Conservation (phyloP, 352 stramenopile genomes). For the Plasmopara halstedii region DNA sequence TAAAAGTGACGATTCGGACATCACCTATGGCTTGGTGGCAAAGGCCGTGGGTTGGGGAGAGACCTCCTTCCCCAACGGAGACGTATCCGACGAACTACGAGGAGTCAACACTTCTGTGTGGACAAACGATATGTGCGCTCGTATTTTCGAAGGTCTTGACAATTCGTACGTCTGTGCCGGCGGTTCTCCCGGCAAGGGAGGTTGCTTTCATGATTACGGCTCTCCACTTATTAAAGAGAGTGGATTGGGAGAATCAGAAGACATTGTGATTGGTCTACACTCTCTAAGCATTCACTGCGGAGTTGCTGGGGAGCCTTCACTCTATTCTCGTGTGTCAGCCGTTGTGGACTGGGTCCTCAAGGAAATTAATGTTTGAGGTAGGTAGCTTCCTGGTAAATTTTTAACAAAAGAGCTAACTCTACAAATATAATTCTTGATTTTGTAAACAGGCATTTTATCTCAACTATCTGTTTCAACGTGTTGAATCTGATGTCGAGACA, state of each 20-base stretch:
- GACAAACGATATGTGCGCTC: conserved; percentile 22
- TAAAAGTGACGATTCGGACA: conserved; percentile 16
- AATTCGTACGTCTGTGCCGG: conserved; percentile 37
- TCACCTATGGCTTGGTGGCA: conserved; percentile 10
- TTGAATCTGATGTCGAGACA: no score
- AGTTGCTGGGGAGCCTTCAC: conserved; percentile 12
- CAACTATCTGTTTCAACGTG: no score
- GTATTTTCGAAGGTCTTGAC: conserved; percentile 11
- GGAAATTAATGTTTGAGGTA: no score
- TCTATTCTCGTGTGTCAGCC: neutral
- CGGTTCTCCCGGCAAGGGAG: conserved; percentile 18
- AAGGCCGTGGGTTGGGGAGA: conserved; percentile 26
- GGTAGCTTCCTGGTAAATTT: no score
- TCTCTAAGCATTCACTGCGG: conserved; percentile 43
- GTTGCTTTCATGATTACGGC: conserved; percentile 42
- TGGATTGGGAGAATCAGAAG: conserved; percentile 1
- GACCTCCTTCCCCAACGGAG: conserved; percentile 14
- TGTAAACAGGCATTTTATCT: no score
- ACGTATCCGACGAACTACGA: conserved; percentile 17
- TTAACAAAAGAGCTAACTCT: no score
- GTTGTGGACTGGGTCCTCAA: neutral
- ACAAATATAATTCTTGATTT: no score
- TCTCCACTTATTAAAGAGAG: conserved; percentile 30
- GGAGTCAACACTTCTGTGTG: conserved; percentile 25
- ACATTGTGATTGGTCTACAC: conserved; percentile 32